Evolutionary conservation across 306 rosid species (phyloP), one percentile per base, ranked within the genome.

Genomic region (Medicago ruthenica): DNA sequence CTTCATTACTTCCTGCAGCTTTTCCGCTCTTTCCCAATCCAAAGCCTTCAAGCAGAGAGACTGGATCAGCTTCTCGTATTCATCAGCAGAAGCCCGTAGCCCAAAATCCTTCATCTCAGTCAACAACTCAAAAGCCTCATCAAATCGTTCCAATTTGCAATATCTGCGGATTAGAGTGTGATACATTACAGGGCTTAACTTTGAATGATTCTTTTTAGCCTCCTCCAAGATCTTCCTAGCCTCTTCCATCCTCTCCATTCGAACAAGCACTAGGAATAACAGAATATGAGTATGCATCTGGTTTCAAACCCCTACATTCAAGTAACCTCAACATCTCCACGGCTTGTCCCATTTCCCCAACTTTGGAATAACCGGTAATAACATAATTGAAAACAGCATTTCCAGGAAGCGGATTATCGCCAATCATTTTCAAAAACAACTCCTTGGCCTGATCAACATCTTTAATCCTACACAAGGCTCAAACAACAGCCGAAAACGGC

Each of bases 221-320:
- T 91, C 91, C 4, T 39, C 71, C 37, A 91, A 77, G 22, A 94
- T 58, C 73, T 85, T 54, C 71, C 70, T 69, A 31, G 98, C 96
- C 82, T 85, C 89, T 53, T 88, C 89, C 97, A 94, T 90, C 89
- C 82, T 96, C 93, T 14, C 89, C 92, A 47, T 85, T 86, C 27
- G 90, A 75, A 80, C 87, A 94, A 22, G 87, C 95, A 78, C 96
- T 87, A 44, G 88, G 84, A 64, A 94, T 59, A 57, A 88, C 91
- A 36, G 94, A 83, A 79, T 94, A 90, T 1, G 96, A 60, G 63
- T 83, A 91, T 16, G 90, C 87, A 87, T 90, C 97, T 1, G 96
- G 96, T 67, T 86, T 91, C 80, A 94, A 85, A 11, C 98, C 98
- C 76, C 98, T 88, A 70, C 77, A 80, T 76, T 87, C 88, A 96